Evolutionary conservation across 768 basidiomycete species (phyloP), one percentile per base, ranked within the genome.

Genomic region (Melanogaster broomeanus): DNA sequence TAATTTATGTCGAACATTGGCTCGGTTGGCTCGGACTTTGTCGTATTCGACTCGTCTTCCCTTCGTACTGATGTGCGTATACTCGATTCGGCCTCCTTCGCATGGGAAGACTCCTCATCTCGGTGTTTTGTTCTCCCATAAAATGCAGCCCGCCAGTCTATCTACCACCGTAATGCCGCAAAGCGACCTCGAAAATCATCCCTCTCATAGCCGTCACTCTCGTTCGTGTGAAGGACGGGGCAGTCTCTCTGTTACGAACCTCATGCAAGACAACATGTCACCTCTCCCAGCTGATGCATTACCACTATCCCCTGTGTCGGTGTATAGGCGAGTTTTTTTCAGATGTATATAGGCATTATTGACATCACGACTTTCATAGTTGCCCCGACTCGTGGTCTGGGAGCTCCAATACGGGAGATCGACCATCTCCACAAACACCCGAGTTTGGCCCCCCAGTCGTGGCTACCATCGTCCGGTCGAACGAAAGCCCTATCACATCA

Each of bases 281-380:
- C 34, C 27, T 19, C 33, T 28, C 28, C 37, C 25, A 11, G 24
- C 27, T 40, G 42, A 46, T n/a, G 49, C 44, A 22, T 33, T 56
- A 16, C 45, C 59, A 30, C 43, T 56, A 6, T 56, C 67, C 2
- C 64, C 66, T n/a, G 51, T 52, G 41, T 68, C 64, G 25, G 34
- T 49, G 15, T 57, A 51, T 52, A 68, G 67, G 67, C 69, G 31
- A 9, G 67, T 49, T 15, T 31, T 16, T n/a, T 16, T n/a, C 18
- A 13, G 15, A 22, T 16, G 2, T 24, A 4, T 22, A 21, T 35
- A 8, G 5, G 19, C n/a, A 27, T 18, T 27, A 11, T 33, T 34
- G 19, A 42, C 22, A 11, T 38, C 31, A 9, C 22, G 24, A 24
- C 16, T 24, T 30, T 33, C 27, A 15, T 13, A 54, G 61, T 45